These are phyloP conservation scores for Boletus eberwhitei DNA, from an alignment of 768 basidiomycete genomes.

Conservation along the genomic window DNA sequence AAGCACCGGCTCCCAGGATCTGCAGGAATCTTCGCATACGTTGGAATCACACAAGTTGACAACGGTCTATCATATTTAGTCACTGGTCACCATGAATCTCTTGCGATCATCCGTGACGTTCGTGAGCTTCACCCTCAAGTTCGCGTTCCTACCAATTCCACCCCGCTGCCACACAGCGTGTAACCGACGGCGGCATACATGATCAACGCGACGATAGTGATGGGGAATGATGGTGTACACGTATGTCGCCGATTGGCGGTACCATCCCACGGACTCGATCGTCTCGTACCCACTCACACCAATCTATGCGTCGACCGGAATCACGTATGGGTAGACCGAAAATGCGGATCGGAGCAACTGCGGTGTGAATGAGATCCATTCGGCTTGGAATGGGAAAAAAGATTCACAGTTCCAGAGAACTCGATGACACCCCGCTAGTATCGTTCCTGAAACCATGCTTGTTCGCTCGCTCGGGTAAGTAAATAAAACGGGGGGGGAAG, in stretches of 20 bases:
- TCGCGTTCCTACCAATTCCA: not conserved
- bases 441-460: not conserved
- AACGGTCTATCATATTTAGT: not conserved
- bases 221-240: slow-evolving; percentile 5
- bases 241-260: not conserved
- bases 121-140: not conserved
- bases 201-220: slow-evolving; percentile 1
- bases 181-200: slow-evolving; percentile 6
- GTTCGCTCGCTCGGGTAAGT: too few species aligned
- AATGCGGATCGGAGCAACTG: slow-evolving; percentile 10
- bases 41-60: too few species aligned
- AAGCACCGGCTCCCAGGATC: too few species aligned
- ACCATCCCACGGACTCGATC: slow-evolving; percentile 5
- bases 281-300: not conserved
- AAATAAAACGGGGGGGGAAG: not conserved
- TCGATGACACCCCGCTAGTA: slow-evolving; percentile 18
- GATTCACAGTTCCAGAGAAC: slow-evolving; percentile 14
- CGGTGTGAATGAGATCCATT: too few species aligned
- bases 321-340: not conserved
- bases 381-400: not conserved
- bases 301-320: not conserved
- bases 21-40: too few species aligned
- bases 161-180: not conserved
- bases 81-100: not conserved
- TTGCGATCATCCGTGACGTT: not conserved